Evolutionary conservation across 2,329 filamentous ascomycete species (phyloP), one percentile per base, ranked within the genome.

Genomic region (Talaromyces verruculosus): DNA sequence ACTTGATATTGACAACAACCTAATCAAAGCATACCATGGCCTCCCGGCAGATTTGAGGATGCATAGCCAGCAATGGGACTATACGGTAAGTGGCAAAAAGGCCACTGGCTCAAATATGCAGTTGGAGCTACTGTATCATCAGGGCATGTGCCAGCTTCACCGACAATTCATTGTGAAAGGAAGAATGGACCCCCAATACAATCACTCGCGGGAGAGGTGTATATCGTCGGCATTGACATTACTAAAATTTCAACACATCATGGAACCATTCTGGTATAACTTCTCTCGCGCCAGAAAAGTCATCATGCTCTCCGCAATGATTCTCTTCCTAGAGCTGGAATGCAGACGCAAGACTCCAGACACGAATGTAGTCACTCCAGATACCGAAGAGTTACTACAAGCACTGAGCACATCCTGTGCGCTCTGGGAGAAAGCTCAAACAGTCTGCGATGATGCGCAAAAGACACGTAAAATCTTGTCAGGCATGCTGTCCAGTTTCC

Each of bases 91-190:
- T 15, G 62, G 62, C 19, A 45, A 58, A 22, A 58, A 64, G 33
- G 62, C 62, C 28, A 61, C 41, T 8, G 19, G 39, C 28, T 65
- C 65, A n/a, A 49, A 28, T 22, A 33, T 65, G 63, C 35, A 61
- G 5, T 30, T 65, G 33, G 57, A 55, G 19, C 19, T 60, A 19
- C 25, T 97, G 5, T 96, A 93, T 74, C 88, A 96, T 69, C 97
- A 96, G 79, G 91, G 93, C n/a, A 85, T 96, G 72, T 96, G 92
- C 72, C 86, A 97, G 25, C 85, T 99, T 47, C 95, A 99, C 77
- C 87, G 93, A 60, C 93, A 93, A 69, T 97, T 94, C 75, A 85
- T 97, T 66, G 83, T 87, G 13, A 86, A 89, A 65, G 91, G 92
- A 5, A 84, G 91, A 60, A 86, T 90, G 66, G 94, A 94, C 71